Evolutionary conservation across 768 basidiomycete genomes (phyloP).

Genomic region (Boletus bicolor): DNA sequence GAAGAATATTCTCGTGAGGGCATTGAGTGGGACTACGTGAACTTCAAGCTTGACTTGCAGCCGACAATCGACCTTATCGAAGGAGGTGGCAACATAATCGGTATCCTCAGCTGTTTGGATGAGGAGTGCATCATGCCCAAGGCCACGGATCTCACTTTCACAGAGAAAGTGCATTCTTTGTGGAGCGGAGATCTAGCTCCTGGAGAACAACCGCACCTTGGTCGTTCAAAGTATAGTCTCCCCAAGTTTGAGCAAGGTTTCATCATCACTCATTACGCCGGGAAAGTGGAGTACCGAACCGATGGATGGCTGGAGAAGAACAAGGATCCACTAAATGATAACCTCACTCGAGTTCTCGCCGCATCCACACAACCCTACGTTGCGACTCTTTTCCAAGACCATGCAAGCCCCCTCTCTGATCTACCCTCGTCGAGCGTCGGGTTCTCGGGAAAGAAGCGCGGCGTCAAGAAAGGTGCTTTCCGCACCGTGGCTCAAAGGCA

Average conservation of each 20-base stretch:
- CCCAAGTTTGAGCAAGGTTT: constrained; percentile 92
- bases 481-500: constrained; percentile 93
- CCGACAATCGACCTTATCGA: constrained; percentile 99
- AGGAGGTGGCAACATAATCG: constrained; percentile 65
- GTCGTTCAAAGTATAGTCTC: constrained; percentile 79
- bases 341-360: constrained; percentile 84
- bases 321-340: constrained; percentile 97
- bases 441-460: constrained; percentile 60
- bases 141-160: constrained; percentile 92
- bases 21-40: constrained; percentile 97
- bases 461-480: constrained; percentile 93
- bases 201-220: constrained; percentile 59
- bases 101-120: constrained; percentile 89
- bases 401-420: constrained; percentile 43
- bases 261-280: constrained; percentile 94
- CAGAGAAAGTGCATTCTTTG: constrained; percentile 80
- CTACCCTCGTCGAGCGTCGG: constrained; percentile 35
- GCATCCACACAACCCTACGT: constrained; percentile 81
- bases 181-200: constrained; percentile 52
- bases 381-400: constrained; percentile 81
- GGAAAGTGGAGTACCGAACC: constrained; percentile 93
- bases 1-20: constrained; percentile 96
- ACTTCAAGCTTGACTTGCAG: constrained; percentile 95
- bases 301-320: constrained; percentile 99
- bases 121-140: constrained; percentile 99